Evolutionary conservation across 352 stramenopile genomes (phyloP), one percentile per base, ranked within the genome.

Genomic region (Phytophthora chlamydospora): DNA sequence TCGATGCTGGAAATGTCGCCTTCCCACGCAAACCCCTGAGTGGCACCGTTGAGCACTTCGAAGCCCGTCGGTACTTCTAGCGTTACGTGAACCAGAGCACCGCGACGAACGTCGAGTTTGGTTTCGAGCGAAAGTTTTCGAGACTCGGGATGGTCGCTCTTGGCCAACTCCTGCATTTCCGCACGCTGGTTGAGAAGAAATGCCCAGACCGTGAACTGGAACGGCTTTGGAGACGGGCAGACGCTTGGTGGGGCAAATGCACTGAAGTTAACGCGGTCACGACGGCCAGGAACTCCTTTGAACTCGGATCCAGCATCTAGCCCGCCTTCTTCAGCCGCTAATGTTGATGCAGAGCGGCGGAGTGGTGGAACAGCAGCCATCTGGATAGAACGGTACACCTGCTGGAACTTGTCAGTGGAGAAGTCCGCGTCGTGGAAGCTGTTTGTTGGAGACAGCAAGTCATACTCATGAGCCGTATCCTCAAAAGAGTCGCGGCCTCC

Each of bases 251-350:
- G 83, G 1, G 83, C 83, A 59, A 88, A 94, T 13, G 83, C 78
- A 53, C 75, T 87, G 33, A 94, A 94, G 48, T 91, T 85, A 3
- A 94, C 85, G 8, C 84, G 83, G 58, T 94, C 85, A 10, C 82
- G 76, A 17, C 56, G 52, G 3, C 75, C 77, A 43, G 75, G 54
- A 0, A 83, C 75, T 19, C 75, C 62, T 56, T 76, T 73, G 13
- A 78, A 84, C 40, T 81, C 75, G 2, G 64, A 63, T 46, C 33
- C 21, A 41, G 38, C 36, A 41, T 66, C 55, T 40, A 71, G 49
- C 27, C 69, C 44, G 47, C 66, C 36, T 65, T 73, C 48, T 58
- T 72, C 56, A 36, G 58, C 46, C 10, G 29, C 58, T 48, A 58
- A 13, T 46, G 14, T 29, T 40, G 63, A 68, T 50, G 34, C 59